phyloP scores from a whole-genome alignment of 2,329 filamentous ascomycete species.

The Arthrobotrys sinensis region DNA sequence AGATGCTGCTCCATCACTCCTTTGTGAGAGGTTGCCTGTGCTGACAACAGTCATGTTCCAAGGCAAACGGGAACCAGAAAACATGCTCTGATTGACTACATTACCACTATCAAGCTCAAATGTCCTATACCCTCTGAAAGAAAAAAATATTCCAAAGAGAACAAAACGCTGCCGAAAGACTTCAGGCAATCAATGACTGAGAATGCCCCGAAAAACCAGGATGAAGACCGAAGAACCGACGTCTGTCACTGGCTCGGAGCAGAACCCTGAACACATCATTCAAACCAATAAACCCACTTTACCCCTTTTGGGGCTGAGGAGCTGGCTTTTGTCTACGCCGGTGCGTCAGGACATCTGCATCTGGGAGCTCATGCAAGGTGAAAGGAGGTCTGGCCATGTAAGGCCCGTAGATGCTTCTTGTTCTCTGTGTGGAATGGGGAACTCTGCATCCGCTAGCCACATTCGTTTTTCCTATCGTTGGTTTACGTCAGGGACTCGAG shows the following conservation, averaged over 20 bases:
- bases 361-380: conserved; percentile 60
- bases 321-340: conserved; percentile 25
- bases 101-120: conserved; percentile 10
- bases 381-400: conserved; percentile 56
- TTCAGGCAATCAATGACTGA: conserved; percentile 1
- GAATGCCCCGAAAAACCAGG: conserved; percentile 20
- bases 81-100: conserved; percentile 1
- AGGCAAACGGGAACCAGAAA: conserved; percentile 27
- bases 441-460: conserved; percentile 22
- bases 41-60: background rate
- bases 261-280: conserved; percentile 59
- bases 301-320: conserved; percentile 48
- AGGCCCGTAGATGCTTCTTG: conserved; percentile 39
- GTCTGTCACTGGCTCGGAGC: conserved; percentile 47
- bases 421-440: conserved; percentile 12
- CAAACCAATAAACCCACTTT: conserved; percentile 38
- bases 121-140: background rate
- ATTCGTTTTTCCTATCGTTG: conserved; percentile 35
- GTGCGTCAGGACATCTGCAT: conserved; percentile 31
- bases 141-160: no score
- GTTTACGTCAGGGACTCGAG: conserved; percentile 31
- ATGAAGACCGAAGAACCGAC: conserved; percentile 28
- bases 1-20: conserved; percentile 20
- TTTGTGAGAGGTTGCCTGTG: conserved; percentile 8
- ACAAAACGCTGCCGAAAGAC: background rate